These are phyloP conservation scores for Coprinellus aureogranulatus DNA, from an alignment of 768 basidiomycete species.

Conservation along the genomic window DNA sequence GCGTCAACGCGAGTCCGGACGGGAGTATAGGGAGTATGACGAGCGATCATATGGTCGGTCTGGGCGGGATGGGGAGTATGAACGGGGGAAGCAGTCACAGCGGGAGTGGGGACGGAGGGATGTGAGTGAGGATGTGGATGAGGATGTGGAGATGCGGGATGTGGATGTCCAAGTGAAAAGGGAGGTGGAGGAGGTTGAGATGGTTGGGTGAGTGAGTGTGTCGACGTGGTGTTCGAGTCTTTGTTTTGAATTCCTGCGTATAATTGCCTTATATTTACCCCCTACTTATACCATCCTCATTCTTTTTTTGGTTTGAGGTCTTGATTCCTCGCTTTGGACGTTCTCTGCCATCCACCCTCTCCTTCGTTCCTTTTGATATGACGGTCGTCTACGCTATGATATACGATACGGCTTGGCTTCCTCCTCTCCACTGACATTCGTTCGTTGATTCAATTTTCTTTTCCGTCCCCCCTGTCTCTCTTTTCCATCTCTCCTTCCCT, in stretches of 20 bases:
- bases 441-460: no score
- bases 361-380: no score
- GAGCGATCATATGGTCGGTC: neutral
- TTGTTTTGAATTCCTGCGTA: neutral
- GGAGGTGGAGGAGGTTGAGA: neutral
- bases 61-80: neutral
- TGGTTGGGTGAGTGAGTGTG: neutral
- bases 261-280: no score
- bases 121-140: neutral
- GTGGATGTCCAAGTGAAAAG: neutral
- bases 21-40: neutral
- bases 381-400: no score
- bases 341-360: no score
- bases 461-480: no score
- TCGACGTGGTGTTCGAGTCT: neutral
- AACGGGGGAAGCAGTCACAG: neutral
- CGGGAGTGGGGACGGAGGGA: neutral
- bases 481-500: no score
- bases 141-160: neutral
- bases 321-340: no score
- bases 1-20: neutral
- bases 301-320: no score
- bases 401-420: no score
- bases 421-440: no score
- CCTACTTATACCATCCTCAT: no score